Base-by-base conservation (phyloP, 108 stramenopile genomes). In the Thalassiosira profunda region DNA sequence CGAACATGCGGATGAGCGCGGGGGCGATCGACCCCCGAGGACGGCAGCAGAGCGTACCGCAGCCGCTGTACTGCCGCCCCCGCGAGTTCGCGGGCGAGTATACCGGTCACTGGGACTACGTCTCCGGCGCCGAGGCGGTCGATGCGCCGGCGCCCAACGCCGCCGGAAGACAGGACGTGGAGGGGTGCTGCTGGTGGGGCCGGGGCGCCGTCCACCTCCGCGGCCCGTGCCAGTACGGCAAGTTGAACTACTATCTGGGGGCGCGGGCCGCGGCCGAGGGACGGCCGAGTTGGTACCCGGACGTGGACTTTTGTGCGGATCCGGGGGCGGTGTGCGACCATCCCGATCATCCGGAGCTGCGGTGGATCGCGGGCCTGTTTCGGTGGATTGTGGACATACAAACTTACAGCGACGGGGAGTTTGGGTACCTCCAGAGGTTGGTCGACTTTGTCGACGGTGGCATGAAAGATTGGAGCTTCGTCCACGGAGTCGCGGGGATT, bases 171-270 rank as follows among this genome's bases (percentile, higher is more conserved):
- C 77, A 70, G 24, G 76, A 82, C 54, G 65, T 77, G 0, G 81
- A 82, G 46, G 76, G 81, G 2, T 82, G 81, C 48, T 82, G 81
- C 42, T 82, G 49, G 24, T 82, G 81, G 81, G 81, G 81, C 8
- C 63, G 81, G n/a, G 81, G 81, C 10, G 81, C 76, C 7, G 53
- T 82, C 4, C 76, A 73, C 31, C 72, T 76, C 1, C 58, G 56
- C 9, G 81, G 81, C n/a, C 21, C 74, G 12, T 82, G 81, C 41
- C 72, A 72, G 36, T 28, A 78, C 12, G 81, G 81, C n/a, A 82
- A 82, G 33, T 35, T 82, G 21, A 82, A 82, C 38, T 77, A 82
- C 37, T 78, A 67, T 58, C 54, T 82, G 31, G 76, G 76, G 18
- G 47, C 42, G 14, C 36, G 76, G 9, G 76, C 76, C 15, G 52